Conservation (phyloP, 805 yeast species). For the Ogataea trehaloabstinens region DNA sequence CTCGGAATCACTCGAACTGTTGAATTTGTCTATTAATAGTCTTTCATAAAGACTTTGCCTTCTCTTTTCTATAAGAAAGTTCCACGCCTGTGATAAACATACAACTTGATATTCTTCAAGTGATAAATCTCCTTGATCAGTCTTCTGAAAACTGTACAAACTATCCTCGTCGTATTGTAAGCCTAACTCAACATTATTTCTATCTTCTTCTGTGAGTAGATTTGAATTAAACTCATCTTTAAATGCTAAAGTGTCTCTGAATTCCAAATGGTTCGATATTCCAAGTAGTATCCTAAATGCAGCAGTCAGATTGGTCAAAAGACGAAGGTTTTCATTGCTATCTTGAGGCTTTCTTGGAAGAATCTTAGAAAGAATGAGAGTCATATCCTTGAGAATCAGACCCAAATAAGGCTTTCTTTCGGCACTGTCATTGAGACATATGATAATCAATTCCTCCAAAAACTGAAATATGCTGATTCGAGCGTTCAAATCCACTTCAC, state of each 20-base stretch:
- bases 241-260: slow-evolving; percentile 18
- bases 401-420: slow-evolving; percentile 14
- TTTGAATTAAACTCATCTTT: slow-evolving; percentile 32
- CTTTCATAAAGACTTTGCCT: slow-evolving; percentile 53
- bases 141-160: slow-evolving; percentile 6
- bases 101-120: neutral
- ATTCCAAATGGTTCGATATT: slow-evolving; percentile 23
- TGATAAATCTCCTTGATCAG: neutral
- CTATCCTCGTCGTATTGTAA: slow-evolving; percentile 33
- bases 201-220: slow-evolving; percentile 38
- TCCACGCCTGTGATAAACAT: slow-evolving; percentile 38
- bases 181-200: slow-evolving; percentile 26
- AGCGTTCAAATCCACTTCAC: slow-evolving; percentile 52
- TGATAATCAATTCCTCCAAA: slow-evolving; percentile 56
- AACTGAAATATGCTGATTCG: slow-evolving; percentile 69
- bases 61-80: slow-evolving; percentile 42
- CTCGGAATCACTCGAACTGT: slow-evolving; percentile 16
- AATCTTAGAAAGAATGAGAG: slow-evolving; percentile 32
- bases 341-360: slow-evolving; percentile 30
- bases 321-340: slow-evolving; percentile 16
- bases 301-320: slow-evolving; percentile 29
- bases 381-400: slow-evolving; percentile 33
- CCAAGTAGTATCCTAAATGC: slow-evolving; percentile 24
- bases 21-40: slow-evolving; percentile 36
- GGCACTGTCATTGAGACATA: slow-evolving; percentile 26